phyloP scores from a whole-genome alignment of 139 green algal genomes.

The Coelastrella sp. region DNA sequence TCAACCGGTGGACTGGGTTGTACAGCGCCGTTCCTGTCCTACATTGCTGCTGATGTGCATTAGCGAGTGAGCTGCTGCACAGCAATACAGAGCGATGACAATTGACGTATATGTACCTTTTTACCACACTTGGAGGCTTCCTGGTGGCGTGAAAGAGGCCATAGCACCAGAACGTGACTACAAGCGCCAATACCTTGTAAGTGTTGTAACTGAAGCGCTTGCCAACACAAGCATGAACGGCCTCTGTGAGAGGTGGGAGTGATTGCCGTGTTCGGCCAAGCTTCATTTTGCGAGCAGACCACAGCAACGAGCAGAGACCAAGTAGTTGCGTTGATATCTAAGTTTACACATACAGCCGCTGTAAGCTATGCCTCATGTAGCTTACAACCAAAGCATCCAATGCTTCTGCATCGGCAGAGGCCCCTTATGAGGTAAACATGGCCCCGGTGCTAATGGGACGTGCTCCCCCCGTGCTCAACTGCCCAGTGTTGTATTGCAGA shows the following conservation, averaged over 20 bases:
- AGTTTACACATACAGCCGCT: neutral
- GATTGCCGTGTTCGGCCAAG: neutral
- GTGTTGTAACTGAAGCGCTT: conserved; percentile 50
- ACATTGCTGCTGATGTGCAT: too few species aligned
- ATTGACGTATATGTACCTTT: conserved; percentile 64
- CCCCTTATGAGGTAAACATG: too few species aligned
- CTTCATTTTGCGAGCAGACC: neutral
- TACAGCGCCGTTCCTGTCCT: neutral
- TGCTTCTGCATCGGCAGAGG: too few species aligned
- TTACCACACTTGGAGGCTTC: conserved; percentile 95
- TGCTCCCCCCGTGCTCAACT: too few species aligned
- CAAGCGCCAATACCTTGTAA: conserved; percentile 74
- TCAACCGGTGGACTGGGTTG: too few species aligned
- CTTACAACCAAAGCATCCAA: too few species aligned
- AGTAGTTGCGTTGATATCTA: neutral
- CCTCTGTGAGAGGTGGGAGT: conserved; percentile 52
- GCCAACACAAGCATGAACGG: conserved; percentile 45
- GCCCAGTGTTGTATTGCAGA: too few species aligned
- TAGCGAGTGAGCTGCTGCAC: neutral
- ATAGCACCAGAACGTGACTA: conserved; percentile 94
- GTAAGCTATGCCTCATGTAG: too few species aligned
- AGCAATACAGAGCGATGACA: too few species aligned
- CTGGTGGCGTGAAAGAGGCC: conserved; percentile 89
- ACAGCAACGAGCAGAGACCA: neutral
- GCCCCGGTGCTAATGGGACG: too few species aligned